Base-by-base conservation (phyloP, 2,329 filamentous ascomycete species). In the Nectriaceae sp. region DNA sequence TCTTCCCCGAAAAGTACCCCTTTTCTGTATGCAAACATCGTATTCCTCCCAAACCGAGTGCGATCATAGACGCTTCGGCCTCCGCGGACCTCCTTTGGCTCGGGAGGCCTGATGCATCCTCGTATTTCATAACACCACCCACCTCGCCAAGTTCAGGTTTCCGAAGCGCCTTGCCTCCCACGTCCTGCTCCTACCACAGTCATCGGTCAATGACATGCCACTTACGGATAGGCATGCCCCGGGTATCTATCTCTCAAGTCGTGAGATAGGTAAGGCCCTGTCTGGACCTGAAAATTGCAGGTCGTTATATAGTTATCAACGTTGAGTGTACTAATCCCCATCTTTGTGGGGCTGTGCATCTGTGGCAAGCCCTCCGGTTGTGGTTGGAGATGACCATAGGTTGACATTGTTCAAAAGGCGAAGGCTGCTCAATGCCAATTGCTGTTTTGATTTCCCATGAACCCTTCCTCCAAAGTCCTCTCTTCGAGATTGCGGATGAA, bases 401-500 rank as follows among this genome's bases (percentile, higher is more conserved):
- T 59, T 50, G 53, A 49, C 51, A 26, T 44, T 48, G 48, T 54
- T 52, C 43, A 44, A 41, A 49, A 49, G 50, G 54, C 51, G 50
- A 41, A 53, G 18, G 42, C 44, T 50, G 42, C 54, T 67, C 87
- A 96, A 70, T 94, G 89, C 76, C 85, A 85, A 43, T 77, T 74
- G 50, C 72, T 78, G 64, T 82, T 83, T 38, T 60, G 59, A 57
- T 76, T 77, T 36, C 78, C 80, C 83, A 91, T 89, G 65, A 91
- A 97, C 2, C 91, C 90, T 70, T 97, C 93, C 69, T 96, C 93
- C 47, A 97, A 75, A 2, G 92, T 97, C 29, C 94, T 83, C 71
- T 97, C 94, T 71, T 99, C 94, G 54, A 99, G 76, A 53, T 89
- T 97, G 46, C 94, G 85, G 61, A 99, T 96, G 66, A 99, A 97